phyloP scores from a whole-genome alignment of 345 rosid genomes.

The Gynandropsis gynandra region DNA sequence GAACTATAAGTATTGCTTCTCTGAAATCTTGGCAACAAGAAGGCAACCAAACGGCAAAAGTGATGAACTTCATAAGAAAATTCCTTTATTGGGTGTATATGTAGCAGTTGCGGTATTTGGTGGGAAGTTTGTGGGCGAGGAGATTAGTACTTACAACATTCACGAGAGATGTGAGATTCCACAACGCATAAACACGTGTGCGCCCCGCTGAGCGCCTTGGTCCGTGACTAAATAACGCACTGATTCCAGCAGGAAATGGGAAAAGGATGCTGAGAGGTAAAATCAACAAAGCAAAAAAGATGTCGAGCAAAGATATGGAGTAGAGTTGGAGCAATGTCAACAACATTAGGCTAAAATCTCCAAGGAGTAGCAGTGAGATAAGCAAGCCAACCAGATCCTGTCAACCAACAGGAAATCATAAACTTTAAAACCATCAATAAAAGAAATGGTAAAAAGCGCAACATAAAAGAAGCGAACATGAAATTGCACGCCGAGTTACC shows the following conservation, averaged over 20 bases:
- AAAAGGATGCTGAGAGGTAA: conserved; percentile 74
- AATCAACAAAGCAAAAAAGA: conserved; percentile 53
- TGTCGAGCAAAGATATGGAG: conserved; percentile 64
- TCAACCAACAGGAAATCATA: conserved; percentile 1
- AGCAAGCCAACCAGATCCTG: conserved; percentile 93
- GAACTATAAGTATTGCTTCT: background rate
- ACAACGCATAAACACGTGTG: conserved; percentile 76
- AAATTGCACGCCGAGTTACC: conserved; percentile 37
- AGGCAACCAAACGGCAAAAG: no score
- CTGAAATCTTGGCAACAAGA: no score
- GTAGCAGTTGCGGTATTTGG: background rate
- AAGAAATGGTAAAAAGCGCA: background rate
- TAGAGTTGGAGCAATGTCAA: conserved; percentile 88
- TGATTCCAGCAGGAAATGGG: conserved; percentile 91
- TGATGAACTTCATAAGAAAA: background rate
- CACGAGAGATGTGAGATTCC: conserved; percentile 74
- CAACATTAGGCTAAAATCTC: conserved; percentile 75
- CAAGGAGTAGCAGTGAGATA: conserved; percentile 66
- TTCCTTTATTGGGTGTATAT: no score
- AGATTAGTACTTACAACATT: conserved; percentile 76
- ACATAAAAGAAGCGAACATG: background rate
- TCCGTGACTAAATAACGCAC: conserved; percentile 88
- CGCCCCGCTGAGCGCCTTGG: conserved; percentile 80
- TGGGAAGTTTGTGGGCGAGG: no score
- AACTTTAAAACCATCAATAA: conserved; percentile 13